Evolutionary conservation across 495 filamentous ascomycete genomes (phyloP).

Genomic region (Hypomontagnella submonticulosa): DNA sequence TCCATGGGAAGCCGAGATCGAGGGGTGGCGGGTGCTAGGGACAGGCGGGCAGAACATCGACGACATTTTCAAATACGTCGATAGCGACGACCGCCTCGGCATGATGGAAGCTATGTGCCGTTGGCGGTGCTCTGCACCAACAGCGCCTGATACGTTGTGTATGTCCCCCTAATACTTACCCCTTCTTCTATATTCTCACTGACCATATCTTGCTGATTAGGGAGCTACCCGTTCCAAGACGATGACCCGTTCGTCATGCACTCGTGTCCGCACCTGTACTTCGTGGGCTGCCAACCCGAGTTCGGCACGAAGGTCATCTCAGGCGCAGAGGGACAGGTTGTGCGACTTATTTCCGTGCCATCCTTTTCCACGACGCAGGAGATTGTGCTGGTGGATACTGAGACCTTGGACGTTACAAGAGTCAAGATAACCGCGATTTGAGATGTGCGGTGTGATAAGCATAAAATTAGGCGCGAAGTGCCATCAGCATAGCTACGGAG

Average conservation of each 20-base stretch:
- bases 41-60: conserved; percentile 92
- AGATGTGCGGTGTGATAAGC: not conserved
- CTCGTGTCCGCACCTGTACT: conserved; percentile 88
- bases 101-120: conserved; percentile 93
- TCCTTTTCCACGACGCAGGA: conserved; percentile 83
- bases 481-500: conserved; percentile 22
- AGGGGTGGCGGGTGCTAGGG: conserved; percentile 85
- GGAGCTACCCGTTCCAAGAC: conserved; percentile 95
- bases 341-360: conserved; percentile 82
- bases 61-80: conserved; percentile 91
- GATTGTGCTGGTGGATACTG: conserved; percentile 85
- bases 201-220: conserved; percentile 55
- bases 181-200: conserved; percentile 6
- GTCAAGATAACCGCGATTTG: conserved; percentile 61
- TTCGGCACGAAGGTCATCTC: conserved; percentile 80
- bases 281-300: conserved; percentile 85
- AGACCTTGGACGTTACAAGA: conserved; percentile 80
- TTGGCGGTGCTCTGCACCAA: conserved; percentile 93
- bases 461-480: not conserved
- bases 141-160: conserved; percentile 97
- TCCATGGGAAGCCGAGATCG: conserved; percentile 88
- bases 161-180: conserved; percentile 50
- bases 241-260: conserved; percentile 86
- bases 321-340: conserved; percentile 69
- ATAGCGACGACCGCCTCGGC: conserved; percentile 75